These are phyloP conservation scores for Yamadazyma triangularis DNA, from an alignment of 1,139 yeast species.

Conservation along the genomic window DNA sequence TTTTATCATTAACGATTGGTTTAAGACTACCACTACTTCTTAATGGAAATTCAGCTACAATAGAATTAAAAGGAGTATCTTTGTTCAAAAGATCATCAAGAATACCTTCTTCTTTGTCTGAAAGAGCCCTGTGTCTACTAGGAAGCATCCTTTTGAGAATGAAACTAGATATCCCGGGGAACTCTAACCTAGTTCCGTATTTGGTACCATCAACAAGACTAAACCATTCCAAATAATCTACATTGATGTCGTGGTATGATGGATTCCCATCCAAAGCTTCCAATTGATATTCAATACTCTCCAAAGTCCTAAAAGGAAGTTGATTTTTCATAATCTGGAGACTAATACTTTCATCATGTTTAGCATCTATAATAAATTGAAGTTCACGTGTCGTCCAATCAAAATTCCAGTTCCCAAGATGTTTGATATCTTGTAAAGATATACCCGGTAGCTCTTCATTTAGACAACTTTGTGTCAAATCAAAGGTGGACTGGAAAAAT, in stretches of 20 bases:
- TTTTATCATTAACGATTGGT: conserved; percentile 14
- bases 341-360: conserved; percentile 1
- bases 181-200: conserved; percentile 8
- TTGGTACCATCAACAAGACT: too few species aligned
- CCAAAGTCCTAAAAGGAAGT: too few species aligned
- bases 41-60: conserved; percentile 12
- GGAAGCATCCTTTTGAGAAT: conserved; percentile 12
- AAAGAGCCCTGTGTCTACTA: conserved; percentile 4
- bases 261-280: too few species aligned
- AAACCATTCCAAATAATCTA: too few species aligned
- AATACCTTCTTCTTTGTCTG: not conserved
- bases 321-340: not conserved
- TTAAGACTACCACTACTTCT: conserved; percentile 11
- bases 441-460: conserved; percentile 13
- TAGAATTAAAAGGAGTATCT: conserved; percentile 7
- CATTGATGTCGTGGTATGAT: too few species aligned
- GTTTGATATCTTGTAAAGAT: conserved; percentile 7
- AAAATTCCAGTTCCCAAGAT: not conserved
- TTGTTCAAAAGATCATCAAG: conserved; percentile 1
- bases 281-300: conserved; percentile 5
- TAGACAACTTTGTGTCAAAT: conserved; percentile 11
- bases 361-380: conserved; percentile 7
- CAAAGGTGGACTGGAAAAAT: conserved; percentile 5
- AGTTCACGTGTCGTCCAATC: conserved; percentile 11
- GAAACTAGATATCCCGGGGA: conserved; percentile 14